These are phyloP conservation scores for Penicillium verhagenii DNA, from an alignment of 495 filamentous ascomycete genomes.

Conservation along the genomic window DNA sequence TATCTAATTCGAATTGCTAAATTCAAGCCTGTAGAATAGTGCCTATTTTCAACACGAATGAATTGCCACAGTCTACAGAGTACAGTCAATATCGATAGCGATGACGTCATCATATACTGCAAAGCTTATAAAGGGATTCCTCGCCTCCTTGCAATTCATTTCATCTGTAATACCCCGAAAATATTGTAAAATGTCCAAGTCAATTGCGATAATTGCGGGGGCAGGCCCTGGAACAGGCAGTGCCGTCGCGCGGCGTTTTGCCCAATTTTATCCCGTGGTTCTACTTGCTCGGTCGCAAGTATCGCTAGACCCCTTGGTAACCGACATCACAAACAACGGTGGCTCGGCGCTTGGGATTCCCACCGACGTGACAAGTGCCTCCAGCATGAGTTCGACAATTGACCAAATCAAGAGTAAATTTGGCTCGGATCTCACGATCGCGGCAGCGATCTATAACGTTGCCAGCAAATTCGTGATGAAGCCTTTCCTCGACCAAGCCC, in stretches of 20 bases:
- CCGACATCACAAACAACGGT: slow-evolving; percentile 59
- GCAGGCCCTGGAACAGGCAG: slow-evolving; percentile 55
- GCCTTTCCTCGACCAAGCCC: slow-evolving; percentile 62
- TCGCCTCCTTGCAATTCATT: no score
- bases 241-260: slow-evolving; percentile 58
- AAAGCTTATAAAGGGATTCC: no score
- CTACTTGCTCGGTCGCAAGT: slow-evolving; percentile 60
- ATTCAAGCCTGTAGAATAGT: no score
- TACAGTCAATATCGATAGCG: no score
- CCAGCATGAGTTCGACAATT: slow-evolving; percentile 55
- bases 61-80: no score
- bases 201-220: slow-evolving; percentile 58
- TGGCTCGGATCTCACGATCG: slow-evolving; percentile 39
- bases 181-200: slow-evolving; percentile 3
- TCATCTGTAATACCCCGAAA: background rate
- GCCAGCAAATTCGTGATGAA: slow-evolving; percentile 56
- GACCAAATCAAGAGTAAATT: slow-evolving; percentile 53
- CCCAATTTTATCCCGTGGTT: slow-evolving; percentile 63
- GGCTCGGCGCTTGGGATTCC: slow-evolving; percentile 65
- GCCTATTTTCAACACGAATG: no score
- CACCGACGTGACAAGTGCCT: slow-evolving; percentile 56
- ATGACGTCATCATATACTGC: no score
- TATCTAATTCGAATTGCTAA: no score
- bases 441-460: slow-evolving; percentile 73
- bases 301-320: slow-evolving; percentile 55